Conservation (phyloP, 73 alveolate genomes). For the Diophrys sp. region DNA sequence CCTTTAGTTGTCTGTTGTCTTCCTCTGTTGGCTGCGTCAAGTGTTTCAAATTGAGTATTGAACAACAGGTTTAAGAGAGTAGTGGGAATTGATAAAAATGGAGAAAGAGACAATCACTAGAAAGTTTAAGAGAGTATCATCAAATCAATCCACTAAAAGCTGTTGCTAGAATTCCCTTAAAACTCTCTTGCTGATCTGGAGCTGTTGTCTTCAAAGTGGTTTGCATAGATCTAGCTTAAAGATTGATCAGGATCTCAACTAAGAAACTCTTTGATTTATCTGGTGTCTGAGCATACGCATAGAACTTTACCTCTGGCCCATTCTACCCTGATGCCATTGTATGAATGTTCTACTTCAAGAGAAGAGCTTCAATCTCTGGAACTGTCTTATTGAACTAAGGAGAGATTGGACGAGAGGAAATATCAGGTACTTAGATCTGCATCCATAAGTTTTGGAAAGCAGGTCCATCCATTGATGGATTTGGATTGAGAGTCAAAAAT, state of each 20-base stretch:
- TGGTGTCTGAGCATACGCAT: constrained; percentile 26
- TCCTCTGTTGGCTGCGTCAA: too few species aligned
- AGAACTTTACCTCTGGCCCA: constrained; percentile 50
- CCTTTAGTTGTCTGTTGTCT: too few species aligned
- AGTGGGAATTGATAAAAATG: too few species aligned
- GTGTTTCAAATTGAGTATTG: too few species aligned
- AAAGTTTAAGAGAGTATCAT: too few species aligned
- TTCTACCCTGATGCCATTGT: constrained; percentile 63
- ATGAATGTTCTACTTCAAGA: constrained; percentile 25
- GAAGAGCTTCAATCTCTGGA: constrained; percentile 25
- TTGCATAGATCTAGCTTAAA: constrained; percentile 15
- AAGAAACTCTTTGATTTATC: constrained; percentile 39
- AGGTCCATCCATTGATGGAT: constrained; percentile 35
- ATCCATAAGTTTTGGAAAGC: constrained; percentile 46
- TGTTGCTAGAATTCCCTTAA: too few species aligned
- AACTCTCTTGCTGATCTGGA: neutral
- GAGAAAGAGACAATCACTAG: too few species aligned
- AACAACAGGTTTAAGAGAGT: too few species aligned
- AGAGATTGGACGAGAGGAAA: neutral
- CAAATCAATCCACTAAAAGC: too few species aligned
- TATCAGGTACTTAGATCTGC: constrained; percentile 21
- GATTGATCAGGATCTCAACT: constrained; percentile 26
- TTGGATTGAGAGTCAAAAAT: constrained; percentile 3
- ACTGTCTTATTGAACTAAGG: neutral
- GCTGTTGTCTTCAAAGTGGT: constrained; percentile 25